Base-by-base conservation (phyloP, 2,329 filamentous ascomycete species). In the Alternaria tenuissima region DNA sequence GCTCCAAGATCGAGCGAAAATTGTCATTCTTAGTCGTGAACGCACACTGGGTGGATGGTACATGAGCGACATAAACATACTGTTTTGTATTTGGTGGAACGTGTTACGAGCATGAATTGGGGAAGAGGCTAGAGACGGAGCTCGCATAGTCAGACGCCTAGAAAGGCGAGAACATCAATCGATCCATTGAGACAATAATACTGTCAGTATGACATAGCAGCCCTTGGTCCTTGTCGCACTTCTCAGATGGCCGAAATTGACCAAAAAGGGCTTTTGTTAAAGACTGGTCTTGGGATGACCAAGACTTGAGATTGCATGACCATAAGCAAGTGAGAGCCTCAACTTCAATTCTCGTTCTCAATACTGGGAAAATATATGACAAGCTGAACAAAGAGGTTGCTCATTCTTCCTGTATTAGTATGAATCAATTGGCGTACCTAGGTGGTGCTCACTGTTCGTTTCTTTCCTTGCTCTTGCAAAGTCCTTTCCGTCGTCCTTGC, bases 1-100 rank as follows among this genome's bases (percentile, higher is more conserved):
- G 34, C 49, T 52, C 49, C 49, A 41, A 39, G 49, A 52, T 52
- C 49, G 34, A 2, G 49, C 46, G 26, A 41, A 52, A 16, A 28
- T 22, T 39, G 16, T 12, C 34, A 18, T 41, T 52, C 22, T 39
- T 6, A 3, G 34, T 20, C 41, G 22, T 28, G 24, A 30, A 30
- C 26, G 30, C 20, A 26, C 18, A 38, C 20, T 49, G 12, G 16
- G 14, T 49, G 20, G 14, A 20, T 26, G 46, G 46, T 36, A 36
- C 30, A 49, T 49, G 20, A 24, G 36, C 32, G 32, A 36, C 24
- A 36, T 34, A 49, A 24, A 22, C 32, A 36, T 18, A n/a, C 16
- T 2, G 30, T 26, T 38, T 49, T 32, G 5, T n/a, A n/a, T 49
- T 24, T 49, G 32, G 32, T 36, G 30, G 5, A 3, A 24, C 12